phyloP scores from a whole-genome alignment of 371 early-diverging fungal species.

The Lichtheimia ramosa region DNA sequence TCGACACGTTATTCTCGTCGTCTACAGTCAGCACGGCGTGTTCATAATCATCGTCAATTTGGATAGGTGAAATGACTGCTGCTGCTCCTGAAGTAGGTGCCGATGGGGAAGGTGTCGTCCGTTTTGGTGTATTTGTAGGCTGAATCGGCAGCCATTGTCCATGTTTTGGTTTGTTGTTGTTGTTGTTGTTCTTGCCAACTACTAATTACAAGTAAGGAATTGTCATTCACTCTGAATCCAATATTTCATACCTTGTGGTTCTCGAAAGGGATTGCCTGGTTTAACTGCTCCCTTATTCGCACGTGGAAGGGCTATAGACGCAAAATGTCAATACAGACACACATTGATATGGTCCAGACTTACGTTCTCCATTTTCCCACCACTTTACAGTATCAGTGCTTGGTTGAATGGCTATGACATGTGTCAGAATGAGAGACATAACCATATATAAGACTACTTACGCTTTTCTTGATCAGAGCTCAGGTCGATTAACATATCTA shows the following conservation, averaged over 20 bases:
- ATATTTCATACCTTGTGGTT: slow-evolving; percentile 4
- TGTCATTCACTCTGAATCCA: too few relatives aligned
- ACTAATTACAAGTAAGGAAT: too few relatives aligned
- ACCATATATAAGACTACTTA: too few relatives aligned
- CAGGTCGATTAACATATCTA: background rate
- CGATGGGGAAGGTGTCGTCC: background rate
- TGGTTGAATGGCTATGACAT: slow-evolving; percentile 32
- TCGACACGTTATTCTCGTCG: slow-evolving; percentile 10
- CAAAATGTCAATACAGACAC: background rate
- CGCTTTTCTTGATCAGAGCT: background rate
- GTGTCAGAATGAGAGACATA: too few relatives aligned
- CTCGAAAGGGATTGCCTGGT: slow-evolving; percentile 2
- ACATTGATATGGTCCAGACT: background rate
- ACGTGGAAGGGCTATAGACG: slow-evolving; percentile 9
- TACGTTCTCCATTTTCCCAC: slow-evolving; percentile 45
- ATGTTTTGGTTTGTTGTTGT: slow-evolving; percentile 3
- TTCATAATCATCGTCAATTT: slow-evolving; percentile 3
- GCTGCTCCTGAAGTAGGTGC: background rate
- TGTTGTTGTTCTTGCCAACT: slow-evolving; percentile 12
- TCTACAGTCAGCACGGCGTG: background rate
- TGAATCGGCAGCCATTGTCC: slow-evolving; percentile 5
- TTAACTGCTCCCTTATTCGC: slow-evolving; percentile 2
- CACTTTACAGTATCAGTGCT: slow-evolving; percentile 40
- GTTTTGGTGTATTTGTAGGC: background rate
- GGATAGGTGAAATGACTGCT: slow-evolving; percentile 2